Percentiles rank a stretch among this genome's conserved stretches.
phyloP scores from a whole-genome alignment of 805 yeast genomes.

The Spathaspora sp. region DNA sequence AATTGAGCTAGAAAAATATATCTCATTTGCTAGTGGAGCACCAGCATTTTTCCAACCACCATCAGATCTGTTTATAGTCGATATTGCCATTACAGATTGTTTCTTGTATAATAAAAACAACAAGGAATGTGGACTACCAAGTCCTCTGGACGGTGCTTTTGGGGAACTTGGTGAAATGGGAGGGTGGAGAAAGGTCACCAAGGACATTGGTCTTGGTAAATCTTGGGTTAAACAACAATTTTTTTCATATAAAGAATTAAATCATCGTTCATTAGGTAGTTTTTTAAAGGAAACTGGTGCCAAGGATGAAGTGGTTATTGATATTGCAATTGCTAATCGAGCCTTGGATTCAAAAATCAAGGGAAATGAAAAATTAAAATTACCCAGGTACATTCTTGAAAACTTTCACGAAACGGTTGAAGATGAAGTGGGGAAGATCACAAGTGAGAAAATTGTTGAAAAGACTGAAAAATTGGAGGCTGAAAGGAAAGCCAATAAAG shows the following conservation, averaged over 20 bases:
- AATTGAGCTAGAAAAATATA: conserved; percentile 17
- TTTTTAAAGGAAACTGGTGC: conserved; percentile 1
- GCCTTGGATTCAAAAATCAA: conserved; percentile 27
- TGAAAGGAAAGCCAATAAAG: conserved; percentile 1
- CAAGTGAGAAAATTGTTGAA: conserved; percentile 1
- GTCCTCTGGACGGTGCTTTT: conserved; percentile 15
- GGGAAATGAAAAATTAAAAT: conserved; percentile 30
- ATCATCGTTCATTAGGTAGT: conserved; percentile 15
- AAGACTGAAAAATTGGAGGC: conserved; percentile 5
- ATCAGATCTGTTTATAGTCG: conserved; percentile 36
- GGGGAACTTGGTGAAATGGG: conserved; percentile 23
- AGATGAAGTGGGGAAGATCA: conserved; percentile 8
- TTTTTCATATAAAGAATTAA: conserved; percentile 30
- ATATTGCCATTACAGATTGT: conserved; percentile 36
- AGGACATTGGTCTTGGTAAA: conserved; percentile 44
- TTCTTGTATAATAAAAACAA: conserved; percentile 15
- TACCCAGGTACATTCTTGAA: conserved; percentile 27
- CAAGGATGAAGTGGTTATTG: conserved; percentile 30
- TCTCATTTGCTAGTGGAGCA: conserved; percentile 20
- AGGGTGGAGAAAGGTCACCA: conserved; percentile 42
- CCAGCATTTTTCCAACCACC: conserved; percentile 43
- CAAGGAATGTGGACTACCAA: conserved; percentile 25
- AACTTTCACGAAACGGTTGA: conserved; percentile 22
- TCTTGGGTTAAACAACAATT: conserved; percentile 42
- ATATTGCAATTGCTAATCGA: conserved; percentile 35